phyloP scores from a whole-genome alignment of 1,284 basidiomycete species.

The Apiotrichum porosum region DNA sequence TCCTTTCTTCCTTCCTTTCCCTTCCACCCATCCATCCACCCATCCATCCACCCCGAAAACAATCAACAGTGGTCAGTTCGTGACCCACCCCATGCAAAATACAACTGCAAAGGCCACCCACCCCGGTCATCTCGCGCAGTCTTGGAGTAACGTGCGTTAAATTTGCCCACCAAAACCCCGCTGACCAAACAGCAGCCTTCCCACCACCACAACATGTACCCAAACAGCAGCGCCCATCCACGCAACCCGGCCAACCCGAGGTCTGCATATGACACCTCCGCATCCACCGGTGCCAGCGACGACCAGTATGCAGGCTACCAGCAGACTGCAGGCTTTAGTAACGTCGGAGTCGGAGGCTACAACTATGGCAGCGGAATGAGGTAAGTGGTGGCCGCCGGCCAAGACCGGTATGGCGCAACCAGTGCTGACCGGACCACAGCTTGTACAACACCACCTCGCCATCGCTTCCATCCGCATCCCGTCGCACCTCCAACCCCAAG shows the following conservation, averaged over 20 bases:
- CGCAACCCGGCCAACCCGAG: constrained; percentile 32
- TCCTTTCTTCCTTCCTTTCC: background rate
- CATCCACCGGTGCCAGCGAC: constrained; percentile 19
- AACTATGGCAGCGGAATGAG: constrained; percentile 19
- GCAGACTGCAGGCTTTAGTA: constrained; percentile 16
- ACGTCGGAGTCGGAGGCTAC: constrained; percentile 19
- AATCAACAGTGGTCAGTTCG: background rate
- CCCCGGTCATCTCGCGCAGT: constrained; percentile 20
- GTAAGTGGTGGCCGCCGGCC: constrained; percentile 15
- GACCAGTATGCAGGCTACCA: constrained; percentile 20
- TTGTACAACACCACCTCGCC: constrained; percentile 26
- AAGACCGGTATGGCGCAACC: background rate
- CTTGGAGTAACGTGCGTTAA: constrained; percentile 21
- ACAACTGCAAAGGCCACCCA: constrained; percentile 17
- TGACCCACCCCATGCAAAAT: constrained; percentile 27
- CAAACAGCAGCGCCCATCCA: constrained; percentile 22
- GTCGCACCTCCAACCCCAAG: constrained; percentile 29
- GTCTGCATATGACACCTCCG: constrained; percentile 19
- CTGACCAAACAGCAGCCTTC: constrained; percentile 1
- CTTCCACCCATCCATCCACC: constrained; percentile 1
- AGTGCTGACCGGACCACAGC: constrained; percentile 8
- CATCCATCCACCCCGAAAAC: background rate
- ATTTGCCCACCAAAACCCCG: background rate
- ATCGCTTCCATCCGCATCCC: constrained; percentile 22
- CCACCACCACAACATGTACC: constrained; percentile 23